Percentiles rank a stretch among this genome's conserved stretches.
Evolutionary conservation across 805 yeast genomes (phyloP).

Genomic region (Candida xyloterini): DNA sequence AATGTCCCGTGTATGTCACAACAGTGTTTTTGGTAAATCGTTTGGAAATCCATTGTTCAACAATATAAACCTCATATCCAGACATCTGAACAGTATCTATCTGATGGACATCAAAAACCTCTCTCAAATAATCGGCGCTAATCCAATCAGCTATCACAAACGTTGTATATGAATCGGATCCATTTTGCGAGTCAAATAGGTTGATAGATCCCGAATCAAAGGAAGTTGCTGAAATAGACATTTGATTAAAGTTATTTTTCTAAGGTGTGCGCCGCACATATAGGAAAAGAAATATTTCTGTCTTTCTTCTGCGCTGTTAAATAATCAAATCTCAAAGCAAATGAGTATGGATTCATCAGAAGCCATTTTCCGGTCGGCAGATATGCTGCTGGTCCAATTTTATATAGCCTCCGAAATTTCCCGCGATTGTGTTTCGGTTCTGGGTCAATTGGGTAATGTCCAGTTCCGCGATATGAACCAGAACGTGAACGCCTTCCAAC

Average conservation of each 20-base stretch:
- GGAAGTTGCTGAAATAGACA: conserved; percentile 5
- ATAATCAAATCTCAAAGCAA: conserved; percentile 3
- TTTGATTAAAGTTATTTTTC: not conserved
- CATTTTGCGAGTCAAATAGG: not conserved
- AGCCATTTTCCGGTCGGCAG: conserved; percentile 65
- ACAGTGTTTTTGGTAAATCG: conserved; percentile 66
- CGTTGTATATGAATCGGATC: conserved; percentile 10
- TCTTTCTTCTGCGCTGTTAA: conserved; percentile 12
- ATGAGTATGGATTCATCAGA: conserved; percentile 21
- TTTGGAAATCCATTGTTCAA: conserved; percentile 90
- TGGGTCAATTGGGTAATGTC: conserved; percentile 82
- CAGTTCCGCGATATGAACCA: conserved; percentile 89
- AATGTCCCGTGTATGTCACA: conserved; percentile 83
- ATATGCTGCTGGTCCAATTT: conserved; percentile 90
- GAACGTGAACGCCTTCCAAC: conserved; percentile 78
- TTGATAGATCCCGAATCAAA: not conserved
- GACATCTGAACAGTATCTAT: conserved; percentile 46
- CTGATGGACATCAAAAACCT: conserved; percentile 37
- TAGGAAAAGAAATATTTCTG: not conserved
- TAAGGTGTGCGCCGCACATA: conserved; percentile 12
- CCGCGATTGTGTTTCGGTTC: conserved; percentile 76
- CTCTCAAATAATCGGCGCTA: conserved; percentile 44
- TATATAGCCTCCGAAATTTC: conserved; percentile 89
- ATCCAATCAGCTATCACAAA: conserved; percentile 51
- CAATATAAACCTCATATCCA: conserved; percentile 88